Evolutionary conservation across 768 basidiomycete genomes (phyloP).

Genomic region (Russula compacta): DNA sequence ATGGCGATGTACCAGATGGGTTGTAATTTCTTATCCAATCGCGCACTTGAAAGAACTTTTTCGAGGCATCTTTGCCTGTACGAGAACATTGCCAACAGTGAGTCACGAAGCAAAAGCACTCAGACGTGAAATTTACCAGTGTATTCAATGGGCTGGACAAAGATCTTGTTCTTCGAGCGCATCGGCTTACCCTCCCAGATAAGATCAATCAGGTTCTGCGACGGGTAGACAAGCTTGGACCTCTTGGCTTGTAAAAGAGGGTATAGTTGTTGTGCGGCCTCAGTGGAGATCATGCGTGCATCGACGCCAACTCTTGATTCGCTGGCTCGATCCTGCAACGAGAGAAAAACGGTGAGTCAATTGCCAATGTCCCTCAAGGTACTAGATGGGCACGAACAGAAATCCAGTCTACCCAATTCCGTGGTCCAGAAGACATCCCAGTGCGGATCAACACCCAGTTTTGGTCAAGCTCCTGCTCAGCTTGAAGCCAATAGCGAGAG

Average conservation of each 20-base stretch:
- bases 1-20: slow-evolving; percentile 50
- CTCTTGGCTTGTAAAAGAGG: slow-evolving; percentile 41
- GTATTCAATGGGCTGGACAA: slow-evolving; percentile 62
- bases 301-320: slow-evolving; percentile 68
- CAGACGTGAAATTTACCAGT: slow-evolving; percentile 35
- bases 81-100: neutral
- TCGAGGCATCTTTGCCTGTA: slow-evolving; percentile 47
- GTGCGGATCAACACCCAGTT: slow-evolving; percentile 68
- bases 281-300: slow-evolving; percentile 72
- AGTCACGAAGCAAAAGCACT: neutral
- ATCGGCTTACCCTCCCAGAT: slow-evolving; percentile 72
- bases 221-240: slow-evolving; percentile 69
- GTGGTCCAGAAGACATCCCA: slow-evolving; percentile 43
- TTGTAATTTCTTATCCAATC: slow-evolving; percentile 59
- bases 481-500: slow-evolving; percentile 79
- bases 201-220: slow-evolving; percentile 76
- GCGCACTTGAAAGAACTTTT: slow-evolving; percentile 64
- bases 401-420: slow-evolving; percentile 77
- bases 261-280: slow-evolving; percentile 54
- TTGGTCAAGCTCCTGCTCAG: slow-evolving; percentile 53
- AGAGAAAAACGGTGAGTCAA: neutral
- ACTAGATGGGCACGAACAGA: neutral
- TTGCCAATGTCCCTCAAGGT: neutral
- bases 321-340: slow-evolving; percentile 32
- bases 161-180: slow-evolving; percentile 56